Evolutionary conservation across 208 protist genomes (phyloP), one percentile per base, ranked within the genome.

Genomic region (Acanthamoeba lenticulata): DNA sequence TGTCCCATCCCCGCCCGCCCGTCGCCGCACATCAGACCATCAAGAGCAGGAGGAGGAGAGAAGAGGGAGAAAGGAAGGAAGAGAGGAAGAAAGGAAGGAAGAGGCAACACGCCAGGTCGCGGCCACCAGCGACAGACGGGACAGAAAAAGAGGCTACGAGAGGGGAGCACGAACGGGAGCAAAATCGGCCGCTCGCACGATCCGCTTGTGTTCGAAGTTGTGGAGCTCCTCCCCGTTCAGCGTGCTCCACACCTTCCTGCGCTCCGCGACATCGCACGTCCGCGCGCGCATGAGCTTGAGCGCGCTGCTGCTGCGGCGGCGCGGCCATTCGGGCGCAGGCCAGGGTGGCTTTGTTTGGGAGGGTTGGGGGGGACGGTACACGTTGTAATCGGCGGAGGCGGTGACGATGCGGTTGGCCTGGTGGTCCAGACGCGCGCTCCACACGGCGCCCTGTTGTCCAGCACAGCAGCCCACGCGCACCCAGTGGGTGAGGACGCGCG

Each of bases 361-460:
- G 24, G 21, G 24, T 27, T 29, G 38, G 24, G 42, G 42, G 6
- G 79, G 32, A 42, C 6, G 47, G 55, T 47, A 92, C 49, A 97
- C 97, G n/a, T 98, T 98, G 96, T 99, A 99, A 95, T 99, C 98
- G 47, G 97, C 98, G 79, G 98, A 99, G 47, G 96, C 98, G 7
- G 98, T 99, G 19, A 97, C 97, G 60, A 98, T 94, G 24, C 95
- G 96, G 65, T 98, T 99, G 4, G 98, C 98, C 45, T 95, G 96
- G 77, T 90, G 40, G 95, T 99, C 98, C 93, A 99, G 98, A 2
- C 96, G 97, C 36, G 98, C 98, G 94, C 98, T 98, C 94, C 98
- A 99, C 36, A 99, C 98, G 7, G 98, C 98, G 60, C 98, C 86
- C 62, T 88, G 44, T 6, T 29, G 13, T 29, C 5, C 13, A 77